Evolutionary conservation across 441 rosid genomes (phyloP).

Genomic region (Lepidium campestre): DNA sequence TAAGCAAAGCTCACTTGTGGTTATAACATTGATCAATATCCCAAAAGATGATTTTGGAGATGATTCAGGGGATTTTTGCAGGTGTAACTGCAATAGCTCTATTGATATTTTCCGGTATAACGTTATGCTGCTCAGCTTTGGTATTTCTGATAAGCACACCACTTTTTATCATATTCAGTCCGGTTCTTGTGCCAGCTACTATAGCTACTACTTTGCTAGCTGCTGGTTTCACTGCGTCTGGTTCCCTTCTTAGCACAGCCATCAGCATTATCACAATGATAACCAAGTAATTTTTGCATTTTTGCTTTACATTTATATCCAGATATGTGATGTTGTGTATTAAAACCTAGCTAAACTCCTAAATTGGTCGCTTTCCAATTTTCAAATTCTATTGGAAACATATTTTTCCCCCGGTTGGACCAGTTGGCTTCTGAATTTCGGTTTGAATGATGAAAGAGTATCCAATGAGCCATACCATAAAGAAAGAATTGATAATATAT

Average conservation of each 20-base stretch:
- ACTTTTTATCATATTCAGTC: slow-evolving; percentile 65
- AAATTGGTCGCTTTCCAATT: too few relatives aligned
- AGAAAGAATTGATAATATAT: too few relatives aligned
- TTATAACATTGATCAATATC: too few relatives aligned
- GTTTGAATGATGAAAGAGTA: too few relatives aligned
- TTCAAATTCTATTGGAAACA: too few relatives aligned
- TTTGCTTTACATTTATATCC: too few relatives aligned
- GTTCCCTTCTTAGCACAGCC: slow-evolving; percentile 51
- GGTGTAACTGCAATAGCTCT: slow-evolving; percentile 52
- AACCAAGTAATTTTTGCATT: slow-evolving; percentile 40
- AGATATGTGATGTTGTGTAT: too few relatives aligned
- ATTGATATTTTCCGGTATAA: slow-evolving; percentile 52
- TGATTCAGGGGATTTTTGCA: slow-evolving; percentile 34
- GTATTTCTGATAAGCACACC: slow-evolving; percentile 60
- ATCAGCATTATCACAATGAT: slow-evolving; percentile 53
- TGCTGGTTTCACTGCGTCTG: slow-evolving; percentile 60
- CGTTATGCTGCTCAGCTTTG: slow-evolving; percentile 53
- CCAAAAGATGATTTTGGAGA: slow-evolving; percentile 14
- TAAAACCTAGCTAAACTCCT: too few relatives aligned
- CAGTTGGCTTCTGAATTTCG: too few relatives aligned
- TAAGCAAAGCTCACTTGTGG: too few relatives aligned
- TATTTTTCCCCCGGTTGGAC: too few relatives aligned
- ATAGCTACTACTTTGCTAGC: slow-evolving; percentile 39
- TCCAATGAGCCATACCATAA: too few relatives aligned
- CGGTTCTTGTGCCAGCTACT: slow-evolving; percentile 68